Evolutionary conservation across 352 stramenopile genomes (phyloP), one percentile per base, ranked within the genome.

Genomic region (Phytophthora quininea): DNA sequence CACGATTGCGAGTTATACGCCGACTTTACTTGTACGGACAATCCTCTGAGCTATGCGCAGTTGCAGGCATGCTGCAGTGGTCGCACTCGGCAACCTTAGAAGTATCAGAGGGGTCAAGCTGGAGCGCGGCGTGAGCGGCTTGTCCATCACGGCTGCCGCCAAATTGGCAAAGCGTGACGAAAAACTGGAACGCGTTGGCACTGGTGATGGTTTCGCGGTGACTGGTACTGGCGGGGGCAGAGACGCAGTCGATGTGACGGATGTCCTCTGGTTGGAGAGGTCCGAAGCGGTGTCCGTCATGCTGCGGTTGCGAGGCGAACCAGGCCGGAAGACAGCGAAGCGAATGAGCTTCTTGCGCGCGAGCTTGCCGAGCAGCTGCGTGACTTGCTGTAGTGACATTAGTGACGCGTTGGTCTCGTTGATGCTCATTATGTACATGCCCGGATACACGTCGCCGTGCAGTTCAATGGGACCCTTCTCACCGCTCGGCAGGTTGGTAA

Each of bases 371-470:
- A 94, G 77, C 30, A 92, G 55, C 58, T 91, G 77, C 10, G 84
- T 91, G 46, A 92, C 84, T 31, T 83, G 69, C 50, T 80, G 76
- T 32, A 94, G 73, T 40, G 86, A 92, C 86, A 94, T 94, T 56
- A 92, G 68, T 42, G 84, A 92, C 62, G 82, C 86, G 56, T 94
- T 92, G 27, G 81, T 89, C 55, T 93, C 86, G 71, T 95, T 91
- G 70, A 95, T 95, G 66, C 84, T 87, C 68, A 95, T 91, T 59
- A 95, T 92, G 71, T 92, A 92, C 84, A 93, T 93, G 61, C 86
- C 86, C 11, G 82, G 77, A 7, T 87, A 73, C 46, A 95, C 86
- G 45, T 84, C 69, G 27, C 86, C 86, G 48, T 86, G 74, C 3
- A 52, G 54, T 52, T 95, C 80, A 53, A 95, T 91, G 0, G 84